Evolutionary conservation across 371 early-diverging fungal genomes (phyloP), one percentile per base, ranked within the genome.

Genomic region (Rhizopus arrhizus): DNA sequence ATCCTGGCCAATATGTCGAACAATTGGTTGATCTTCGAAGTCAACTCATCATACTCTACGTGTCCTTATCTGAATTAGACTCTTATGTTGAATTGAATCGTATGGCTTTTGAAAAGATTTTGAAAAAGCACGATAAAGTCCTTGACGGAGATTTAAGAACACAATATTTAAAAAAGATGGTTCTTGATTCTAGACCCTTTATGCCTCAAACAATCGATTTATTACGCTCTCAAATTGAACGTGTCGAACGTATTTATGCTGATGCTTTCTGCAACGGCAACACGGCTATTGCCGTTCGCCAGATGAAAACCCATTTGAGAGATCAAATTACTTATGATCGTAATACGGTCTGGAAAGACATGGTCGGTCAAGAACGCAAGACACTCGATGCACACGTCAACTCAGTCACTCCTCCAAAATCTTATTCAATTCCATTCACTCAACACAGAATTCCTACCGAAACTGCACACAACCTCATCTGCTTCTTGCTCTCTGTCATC

Each of bases 111-210:
- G 81, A 88, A 68, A 99, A 96, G 77, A 93, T 97, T 65, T 74
- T 98, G 22, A 97, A 97, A 72, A 97, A 98, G 75, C 92, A 91
- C 68, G 98, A 98, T 78, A 98, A 97, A 76, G 90, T 91, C 5
- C 82, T 91, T 4, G 78, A 81, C 28, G 80, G 78, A n/a, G 59
- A 74, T 16, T 50, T 77, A 8, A 67, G 69, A 34, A 70, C 81
- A 35, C 64, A 64, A 4, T 91, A 90, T 67, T 70, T 89, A 65
- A 73, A 77, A 28, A 76, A 77, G 46, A 85, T 83, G 61, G 88
- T 92, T 0, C 78, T 82, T 49, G 68, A 72, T 4, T 72, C 85
- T 1, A 70, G 79, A 4, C 87, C 90, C 0, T 92, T 89, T 68
- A 77, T 79, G 55, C 52, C 73, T 5, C 73, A 80, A 28, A 82